Evolutionary conservation across 2,329 filamentous ascomycete species (phyloP), one percentile per base, ranked within the genome.

Genomic region (Setomelanomma holmii): DNA sequence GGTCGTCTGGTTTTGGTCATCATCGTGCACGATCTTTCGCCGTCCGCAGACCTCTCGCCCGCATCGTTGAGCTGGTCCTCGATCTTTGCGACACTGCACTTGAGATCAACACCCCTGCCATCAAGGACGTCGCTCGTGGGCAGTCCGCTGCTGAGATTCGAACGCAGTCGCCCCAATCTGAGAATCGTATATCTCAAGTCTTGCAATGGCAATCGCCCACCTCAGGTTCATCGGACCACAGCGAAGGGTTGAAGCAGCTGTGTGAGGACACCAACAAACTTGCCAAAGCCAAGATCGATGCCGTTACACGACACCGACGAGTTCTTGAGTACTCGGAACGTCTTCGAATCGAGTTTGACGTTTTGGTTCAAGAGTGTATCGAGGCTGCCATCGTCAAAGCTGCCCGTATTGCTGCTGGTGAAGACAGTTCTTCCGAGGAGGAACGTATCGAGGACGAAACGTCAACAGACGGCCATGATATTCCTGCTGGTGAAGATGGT

Each of bases 301-400:
- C 93, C 4, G 90, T 98, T 5, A 87, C 96, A 59, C 89, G 95
- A 27, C 91, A 98, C 74, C 88, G 93, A 44, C 88, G 89, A 64
- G 96, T 98, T 44, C 87, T 99, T 24, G 95, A 99, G 73, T 99
- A 99, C 71, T 88, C 93, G 0, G 95, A 99, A 76, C 88, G 96
- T 24, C 96, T 99, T 58, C 90, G 96, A 4, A 84, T 97, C 40
- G 95, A 99, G 68, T 96, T 97, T 67, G 89, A 93, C 22, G 85
- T 96, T 21, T 82, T 97, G 51, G 93, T 99, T 2, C 91, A 98
- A 68, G 91, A 97, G 65, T 99, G 95, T 71, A 96, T 99, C 45
- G 89, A 96, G 54, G 92, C 91, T 56, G 95, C 95, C 7, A 84
- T 98, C 76, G 86, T 85, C 60, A 97, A 98, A 75, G 93, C 95